phyloP scores from a whole-genome alignment of 441 rosid species.

The Rhodomyrtus psidioides region DNA sequence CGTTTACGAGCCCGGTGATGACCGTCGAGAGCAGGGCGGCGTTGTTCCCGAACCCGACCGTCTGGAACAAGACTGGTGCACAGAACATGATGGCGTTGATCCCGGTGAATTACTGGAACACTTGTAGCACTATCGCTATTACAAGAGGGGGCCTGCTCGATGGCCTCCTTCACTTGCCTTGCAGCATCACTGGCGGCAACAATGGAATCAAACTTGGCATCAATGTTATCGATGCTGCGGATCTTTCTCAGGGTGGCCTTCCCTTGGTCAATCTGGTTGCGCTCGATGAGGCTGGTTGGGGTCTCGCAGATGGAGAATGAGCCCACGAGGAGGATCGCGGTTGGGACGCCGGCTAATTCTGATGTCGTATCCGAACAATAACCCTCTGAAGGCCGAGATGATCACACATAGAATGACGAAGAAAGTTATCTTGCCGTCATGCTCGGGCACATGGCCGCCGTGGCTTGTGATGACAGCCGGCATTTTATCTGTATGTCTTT shows the following conservation, averaged over 20 bases:
- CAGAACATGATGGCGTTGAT: conserved; percentile 31
- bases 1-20: conserved; percentile 20
- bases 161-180: no score
- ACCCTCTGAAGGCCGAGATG: conserved; percentile 49
- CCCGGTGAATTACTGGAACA: conserved; percentile 36
- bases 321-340: no score
- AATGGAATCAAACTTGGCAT: no score
- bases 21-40: conserved; percentile 22
- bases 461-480: conserved; percentile 19
- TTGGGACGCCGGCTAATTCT: conserved; percentile 12
- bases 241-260: no score
- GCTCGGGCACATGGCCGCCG: conserved; percentile 22
- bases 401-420: conserved; percentile 43
- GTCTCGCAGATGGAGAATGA: no score
- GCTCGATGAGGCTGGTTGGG: no score
- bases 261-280: no score
- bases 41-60: conserved; percentile 19
- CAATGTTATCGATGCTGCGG: no score
- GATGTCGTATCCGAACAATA: conserved; percentile 53
- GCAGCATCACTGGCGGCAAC: no score
- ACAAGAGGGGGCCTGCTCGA: conserved; percentile 33
- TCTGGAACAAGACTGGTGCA: conserved; percentile 26
- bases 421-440: conserved; percentile 40
- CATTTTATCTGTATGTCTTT: conserved; percentile 9
- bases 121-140: conserved; percentile 35